Base-by-base conservation (phyloP, 1,139 yeast species). In the Pichia norvegensis region DNA sequence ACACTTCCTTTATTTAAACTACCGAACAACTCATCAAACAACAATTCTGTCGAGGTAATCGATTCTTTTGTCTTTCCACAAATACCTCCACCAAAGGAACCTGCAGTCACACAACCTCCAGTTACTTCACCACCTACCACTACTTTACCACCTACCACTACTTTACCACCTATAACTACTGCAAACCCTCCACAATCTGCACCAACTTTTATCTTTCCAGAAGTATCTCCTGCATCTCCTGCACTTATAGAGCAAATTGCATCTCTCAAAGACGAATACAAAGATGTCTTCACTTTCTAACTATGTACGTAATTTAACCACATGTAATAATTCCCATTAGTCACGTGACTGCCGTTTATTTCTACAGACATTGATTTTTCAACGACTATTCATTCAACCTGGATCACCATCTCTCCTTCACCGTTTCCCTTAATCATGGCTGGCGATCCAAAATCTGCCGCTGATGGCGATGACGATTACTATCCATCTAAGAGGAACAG, bases 21-120 rank as follows among this genome's bases (percentile, higher is more conserved):
- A n/a, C n/a, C n/a, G n/a, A n/a, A n/a, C n/a, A n/a, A n/a, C n/a
- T n/a, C 20, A 4, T 9, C 19, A 13, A 21, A 23, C 8, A 13
- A n/a, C 2, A 6, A 25, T 16, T 27, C 29, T 35, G 33, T 46
- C 10, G 57, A 54, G 43, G 38, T 44, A n/a, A 52, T 48, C 25
- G 54, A 52, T 8, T 40, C 44, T 4, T 52, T 52, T 29, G 23
- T 23, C 1, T 52, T 52, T 20, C 55, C 55, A 4, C 49, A 46
- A 13, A 44, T 52, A 33, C 13, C 40, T 36, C 20, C 46, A 22
- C 16, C 45, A 35, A 7, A 33, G 36, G n/a, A n/a, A n/a, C n/a
- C n/a, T n/a, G n/a, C n/a, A n/a, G n/a, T n/a, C n/a, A n/a, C n/a
- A n/a, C n/a, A n/a, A n/a, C n/a, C n/a, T n/a, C 10, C 20, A 17